Base-by-base conservation (phyloP, 1,284 basidiomycete genomes). In the Ceratobasidium sp. region DNA sequence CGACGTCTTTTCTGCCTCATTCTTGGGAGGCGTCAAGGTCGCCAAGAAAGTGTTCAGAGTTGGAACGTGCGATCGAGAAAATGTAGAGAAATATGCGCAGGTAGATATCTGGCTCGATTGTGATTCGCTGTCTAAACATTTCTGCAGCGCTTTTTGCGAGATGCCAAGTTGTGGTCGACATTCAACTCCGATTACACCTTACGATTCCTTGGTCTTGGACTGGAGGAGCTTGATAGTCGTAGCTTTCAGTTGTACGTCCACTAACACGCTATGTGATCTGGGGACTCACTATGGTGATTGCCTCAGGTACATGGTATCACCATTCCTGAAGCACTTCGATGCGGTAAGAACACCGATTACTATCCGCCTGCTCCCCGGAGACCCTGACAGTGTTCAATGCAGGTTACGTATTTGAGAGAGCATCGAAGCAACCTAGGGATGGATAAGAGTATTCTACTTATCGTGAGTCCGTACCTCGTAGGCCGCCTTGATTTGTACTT, bases 41-140 rank as follows among this genome's bases (percentile, higher is more conserved):
- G 73, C 64, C 5, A 76, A 76, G 40, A 76, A 76, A n/a, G 73
- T 76, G 50, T 76, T 76, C 26, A 65, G 73, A n/a, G 42, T 76
- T 28, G 73, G 73, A 33, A 76, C 57, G 50, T 66, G 50, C 7
- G 73, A 76, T 9, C 38, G 57, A 26, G 62, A 76, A 15, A 12
- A 40, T 44, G 64, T 76, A 13, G n/a, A 23, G 13, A 38, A 42
- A 13, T 73, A 73, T 48, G 70, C 70, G 9, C 17, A 73, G 40
- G 70, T 62, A 20, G 10, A 57, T 62, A 9, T 42, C 10, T 33
- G 56, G 56, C 46, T 48, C 46, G n/a, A 26, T 26, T 10, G 23
- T 42, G 10, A 33, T 33, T 33, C 33, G 33, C 33, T 33, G 33
- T 33, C 33, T 33, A 33, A 33, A 33, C 33, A 33, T 33, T 33